These are phyloP conservation scores for Paramecium caudatum DNA, from an alignment of 73 alveolate species.

Conservation along the genomic window DNA sequence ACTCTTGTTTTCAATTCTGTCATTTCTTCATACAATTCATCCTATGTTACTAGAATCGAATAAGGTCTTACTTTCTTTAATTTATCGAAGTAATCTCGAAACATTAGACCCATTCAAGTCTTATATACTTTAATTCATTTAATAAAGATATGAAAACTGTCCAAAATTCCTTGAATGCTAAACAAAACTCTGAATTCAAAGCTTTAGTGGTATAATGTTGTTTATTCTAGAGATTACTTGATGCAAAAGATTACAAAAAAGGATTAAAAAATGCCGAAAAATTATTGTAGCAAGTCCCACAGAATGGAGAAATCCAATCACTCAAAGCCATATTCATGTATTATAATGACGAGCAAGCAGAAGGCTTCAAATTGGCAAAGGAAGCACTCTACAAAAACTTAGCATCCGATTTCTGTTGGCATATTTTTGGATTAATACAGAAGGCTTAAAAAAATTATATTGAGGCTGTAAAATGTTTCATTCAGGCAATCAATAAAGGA, in stretches of 20 bases:
- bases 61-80: slow-evolving; percentile 3
- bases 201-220: slow-evolving; percentile 44
- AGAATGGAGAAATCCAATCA: slow-evolving; percentile 78
- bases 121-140: slow-evolving; percentile 20
- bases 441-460: slow-evolving; percentile 90
- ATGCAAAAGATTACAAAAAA: slow-evolving; percentile 56
- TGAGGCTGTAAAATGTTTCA: slow-evolving; percentile 93
- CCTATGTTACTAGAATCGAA: background rate
- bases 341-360: slow-evolving; percentile 72
- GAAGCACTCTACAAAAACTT: slow-evolving; percentile 81
- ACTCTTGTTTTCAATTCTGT: slow-evolving; percentile 43
- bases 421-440: slow-evolving; percentile 92
- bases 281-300: slow-evolving; percentile 78
- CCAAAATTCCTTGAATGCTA: slow-evolving; percentile 51
- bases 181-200: slow-evolving; percentile 20
- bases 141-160: slow-evolving; percentile 44
- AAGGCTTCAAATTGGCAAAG: slow-evolving; percentile 80
- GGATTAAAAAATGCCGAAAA: slow-evolving; percentile 79
- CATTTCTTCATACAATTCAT: slow-evolving; percentile 70
- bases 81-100: slow-evolving; percentile 13
- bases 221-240: slow-evolving; percentile 32
- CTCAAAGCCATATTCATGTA: slow-evolving; percentile 80
- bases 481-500: slow-evolving; percentile 86
- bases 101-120: slow-evolving; percentile 50
- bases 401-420: slow-evolving; percentile 95